A percentile compares a stretch with the other conserved stretches of the same genome.
phyloP scores from a whole-genome alignment of 2,329 filamentous ascomycete species.

The Colletotrichum trifolii region DNA sequence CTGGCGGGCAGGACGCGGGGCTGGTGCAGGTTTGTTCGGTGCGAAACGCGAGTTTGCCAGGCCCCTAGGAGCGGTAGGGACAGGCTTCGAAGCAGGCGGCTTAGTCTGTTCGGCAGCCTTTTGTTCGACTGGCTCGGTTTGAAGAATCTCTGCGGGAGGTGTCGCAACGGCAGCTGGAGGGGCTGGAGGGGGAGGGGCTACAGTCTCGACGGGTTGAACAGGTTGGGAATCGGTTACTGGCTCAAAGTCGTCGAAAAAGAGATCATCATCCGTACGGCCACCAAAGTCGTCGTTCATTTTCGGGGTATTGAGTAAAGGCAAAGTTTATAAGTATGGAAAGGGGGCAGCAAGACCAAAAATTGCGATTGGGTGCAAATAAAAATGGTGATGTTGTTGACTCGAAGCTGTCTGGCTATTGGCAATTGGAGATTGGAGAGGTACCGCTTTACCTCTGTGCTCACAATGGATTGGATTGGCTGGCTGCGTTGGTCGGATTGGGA shows the following conservation, averaged over 20 bases:
- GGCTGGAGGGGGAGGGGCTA: conserved; percentile 11
- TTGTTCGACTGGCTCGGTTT: conserved; percentile 7
- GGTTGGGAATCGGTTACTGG: conserved; percentile 44
- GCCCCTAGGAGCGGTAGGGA: conserved; percentile 23
- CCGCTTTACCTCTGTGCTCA: too few relatives aligned
- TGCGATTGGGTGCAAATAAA: conserved; percentile 1
- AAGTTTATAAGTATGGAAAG: background rate
- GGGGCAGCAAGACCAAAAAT: background rate
- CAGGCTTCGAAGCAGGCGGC: background rate
- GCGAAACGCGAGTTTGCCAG: conserved; percentile 30
- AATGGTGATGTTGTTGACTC: conserved; percentile 26
- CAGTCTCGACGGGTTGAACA: conserved; percentile 16
- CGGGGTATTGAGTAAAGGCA: conserved; percentile 2
- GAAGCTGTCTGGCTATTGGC: conserved; percentile 6
- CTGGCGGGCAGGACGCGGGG: conserved; percentile 30
- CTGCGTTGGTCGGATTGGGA: conserved; percentile 23
- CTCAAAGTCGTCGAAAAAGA: conserved; percentile 72
- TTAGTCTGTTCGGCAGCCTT: conserved; percentile 17
- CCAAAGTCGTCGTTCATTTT: conserved; percentile 71
- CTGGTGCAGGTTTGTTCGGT: conserved; percentile 26
- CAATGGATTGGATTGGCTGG: conserved; percentile 9
- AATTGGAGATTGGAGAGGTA: background rate
- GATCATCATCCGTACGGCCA: conserved; percentile 70
- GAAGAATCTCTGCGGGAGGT: conserved; percentile 18
- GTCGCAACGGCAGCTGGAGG: conserved; percentile 25